phyloP scores from a whole-genome alignment of 192 early-diverging fungal genomes.

The Coemansia sp. region DNA sequence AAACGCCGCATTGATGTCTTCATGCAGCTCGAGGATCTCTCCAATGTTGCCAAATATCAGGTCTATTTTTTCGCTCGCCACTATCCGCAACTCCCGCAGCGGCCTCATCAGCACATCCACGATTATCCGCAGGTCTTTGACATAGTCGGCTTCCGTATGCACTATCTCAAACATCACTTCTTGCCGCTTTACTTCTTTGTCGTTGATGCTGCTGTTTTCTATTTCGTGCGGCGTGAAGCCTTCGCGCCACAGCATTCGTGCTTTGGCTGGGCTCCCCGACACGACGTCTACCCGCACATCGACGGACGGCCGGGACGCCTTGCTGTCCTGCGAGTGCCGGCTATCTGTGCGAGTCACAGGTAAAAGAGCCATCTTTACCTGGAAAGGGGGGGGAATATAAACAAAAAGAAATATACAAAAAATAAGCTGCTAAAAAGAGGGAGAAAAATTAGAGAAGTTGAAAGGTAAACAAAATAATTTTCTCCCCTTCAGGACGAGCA shows the following conservation, averaged over 20 bases:
- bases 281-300: conserved; percentile 28
- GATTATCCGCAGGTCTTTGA: conserved; percentile 79
- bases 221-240: conserved; percentile 57
- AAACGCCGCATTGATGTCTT: conserved; percentile 52
- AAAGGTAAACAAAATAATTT: too few relatives aligned
- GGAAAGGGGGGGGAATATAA: background rate
- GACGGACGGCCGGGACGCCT: conserved; percentile 11
- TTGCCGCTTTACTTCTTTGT: conserved; percentile 79
- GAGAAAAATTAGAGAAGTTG: too few relatives aligned
- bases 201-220: conserved; percentile 58
- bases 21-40: conserved; percentile 57
- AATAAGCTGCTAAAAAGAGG: background rate
- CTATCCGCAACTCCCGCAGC: conserved; percentile 46
- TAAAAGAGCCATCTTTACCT: conserved; percentile 26
- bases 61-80: conserved; percentile 49
- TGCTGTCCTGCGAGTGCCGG: conserved; percentile 29
- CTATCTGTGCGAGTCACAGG: conserved; percentile 13
- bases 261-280: conserved; percentile 37
- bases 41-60: conserved; percentile 54
- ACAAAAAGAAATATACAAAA: conserved; percentile 1
- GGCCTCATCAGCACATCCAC: conserved; percentile 64
- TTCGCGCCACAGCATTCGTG: conserved; percentile 57
- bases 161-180: conserved; percentile 95
- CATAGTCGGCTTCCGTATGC: conserved; percentile 87
- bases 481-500: too few relatives aligned